Conservation (phyloP, 139 green algal genomes). For the Closterium sp. region DNA sequence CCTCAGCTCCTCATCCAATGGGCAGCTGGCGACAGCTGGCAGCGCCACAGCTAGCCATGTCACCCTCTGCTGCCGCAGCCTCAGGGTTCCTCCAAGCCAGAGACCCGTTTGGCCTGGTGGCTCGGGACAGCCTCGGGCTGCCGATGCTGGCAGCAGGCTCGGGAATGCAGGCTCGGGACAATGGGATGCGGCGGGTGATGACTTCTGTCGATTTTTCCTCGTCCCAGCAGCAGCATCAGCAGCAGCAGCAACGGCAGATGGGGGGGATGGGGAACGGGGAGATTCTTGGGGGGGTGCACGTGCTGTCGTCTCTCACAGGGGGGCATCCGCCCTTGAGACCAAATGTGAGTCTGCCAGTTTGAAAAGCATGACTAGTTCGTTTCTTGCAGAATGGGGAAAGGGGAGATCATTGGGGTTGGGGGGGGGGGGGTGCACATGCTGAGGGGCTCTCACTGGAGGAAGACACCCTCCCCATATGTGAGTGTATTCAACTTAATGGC, state of each 20-base stretch:
- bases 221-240: not conserved
- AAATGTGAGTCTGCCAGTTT: not conserved
- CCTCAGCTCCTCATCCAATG: not conserved
- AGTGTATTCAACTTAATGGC: too few species aligned
- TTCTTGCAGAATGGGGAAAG: too few species aligned
- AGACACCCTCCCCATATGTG: too few species aligned
- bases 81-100: not conserved
- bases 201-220: not conserved
- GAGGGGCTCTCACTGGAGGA: too few species aligned
- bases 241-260: not conserved
- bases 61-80: not conserved
- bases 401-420: too few species aligned
- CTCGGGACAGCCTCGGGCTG: not conserved
- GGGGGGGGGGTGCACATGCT: too few species aligned
- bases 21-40: not conserved
- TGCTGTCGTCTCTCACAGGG: not conserved
- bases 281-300: not conserved
- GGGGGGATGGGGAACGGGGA: not conserved
- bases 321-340: not conserved
- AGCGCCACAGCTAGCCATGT: not conserved
- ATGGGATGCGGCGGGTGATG: not conserved
- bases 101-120: not conserved
- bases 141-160: not conserved
- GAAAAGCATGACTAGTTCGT: too few species aligned
- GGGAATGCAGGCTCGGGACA: not conserved